These are phyloP conservation scores for Hymenotorrendiella dingleyae DNA, from an alignment of 2,329 filamentous ascomycete genomes.

Conservation along the genomic window DNA sequence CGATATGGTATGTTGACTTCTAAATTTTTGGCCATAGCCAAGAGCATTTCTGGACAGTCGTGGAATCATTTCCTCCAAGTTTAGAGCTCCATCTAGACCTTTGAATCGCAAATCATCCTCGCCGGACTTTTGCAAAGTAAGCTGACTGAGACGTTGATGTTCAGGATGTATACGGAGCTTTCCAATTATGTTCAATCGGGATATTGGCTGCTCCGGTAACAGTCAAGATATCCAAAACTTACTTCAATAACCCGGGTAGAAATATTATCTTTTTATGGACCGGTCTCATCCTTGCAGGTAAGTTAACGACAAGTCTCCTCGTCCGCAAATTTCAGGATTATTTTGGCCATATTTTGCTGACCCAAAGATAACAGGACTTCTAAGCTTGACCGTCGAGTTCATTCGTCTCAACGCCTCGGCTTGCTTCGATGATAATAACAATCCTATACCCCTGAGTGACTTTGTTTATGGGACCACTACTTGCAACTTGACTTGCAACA, in stretches of 20 bases:
- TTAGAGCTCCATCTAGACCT: no score
- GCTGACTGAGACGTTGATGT: conserved; percentile 62
- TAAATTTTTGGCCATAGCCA: no score
- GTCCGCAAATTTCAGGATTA: neutral
- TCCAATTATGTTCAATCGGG: conserved; percentile 61
- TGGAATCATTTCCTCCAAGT: no score
- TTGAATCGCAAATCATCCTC: no score
- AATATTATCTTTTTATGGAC: conserved; percentile 65
- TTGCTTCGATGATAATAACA: conserved; percentile 39
- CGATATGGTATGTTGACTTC: no score
- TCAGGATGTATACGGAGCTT: conserved; percentile 63
- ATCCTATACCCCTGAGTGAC: conserved; percentile 31
- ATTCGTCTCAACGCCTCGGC: conserved; percentile 43
- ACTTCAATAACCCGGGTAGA: conserved; percentile 57
- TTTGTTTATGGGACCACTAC: conserved; percentile 40
- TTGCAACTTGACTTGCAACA: conserved; percentile 45
- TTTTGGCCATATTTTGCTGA: neutral
- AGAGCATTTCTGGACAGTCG: no score
- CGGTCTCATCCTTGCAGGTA: conserved; percentile 52
- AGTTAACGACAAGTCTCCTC: conserved; percentile 23
- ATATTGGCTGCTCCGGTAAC: conserved; percentile 59
- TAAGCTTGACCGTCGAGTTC: conserved; percentile 60
- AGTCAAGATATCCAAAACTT: conserved; percentile 54
- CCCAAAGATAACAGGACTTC: conserved; percentile 37
- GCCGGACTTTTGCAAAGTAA: no score